Evolutionary conservation across 2,329 filamentous ascomycete species (phyloP).

Genomic region (Aspergillus felis): DNA sequence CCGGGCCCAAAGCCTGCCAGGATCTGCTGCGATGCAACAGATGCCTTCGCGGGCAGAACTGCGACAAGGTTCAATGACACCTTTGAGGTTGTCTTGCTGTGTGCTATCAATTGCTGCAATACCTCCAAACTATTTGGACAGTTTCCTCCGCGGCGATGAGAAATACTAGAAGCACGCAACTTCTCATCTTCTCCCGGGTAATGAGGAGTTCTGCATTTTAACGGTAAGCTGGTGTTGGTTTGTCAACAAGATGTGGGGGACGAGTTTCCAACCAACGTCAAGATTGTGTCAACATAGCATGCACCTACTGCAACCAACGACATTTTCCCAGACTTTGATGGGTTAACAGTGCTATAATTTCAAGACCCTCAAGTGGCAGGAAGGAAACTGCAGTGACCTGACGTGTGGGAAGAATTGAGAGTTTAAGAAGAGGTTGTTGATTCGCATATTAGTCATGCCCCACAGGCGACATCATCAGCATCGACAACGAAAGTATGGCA

Average conservation of each 20-base stretch:
- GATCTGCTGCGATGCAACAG: conserved; percentile 52
- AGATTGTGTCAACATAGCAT: conserved; percentile 68
- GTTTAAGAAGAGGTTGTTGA: conserved; percentile 3
- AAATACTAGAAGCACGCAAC: conserved; percentile 59
- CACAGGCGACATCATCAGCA: conserved; percentile 5
- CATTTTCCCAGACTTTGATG: conserved; percentile 24
- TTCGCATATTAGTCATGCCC: conserved; percentile 21
- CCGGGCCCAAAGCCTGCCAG: conserved; percentile 49
- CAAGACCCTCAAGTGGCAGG: background rate
- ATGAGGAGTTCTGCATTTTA: conserved; percentile 37
- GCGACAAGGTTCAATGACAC: conserved; percentile 37
- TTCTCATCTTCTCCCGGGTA: conserved; percentile 71
- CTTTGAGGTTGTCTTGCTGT: conserved; percentile 3
- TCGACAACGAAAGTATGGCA: background rate
- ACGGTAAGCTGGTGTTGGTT: background rate
- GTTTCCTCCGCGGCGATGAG: conserved; percentile 66
- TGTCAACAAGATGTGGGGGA: conserved; percentile 1
- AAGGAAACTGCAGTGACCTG: background rate
- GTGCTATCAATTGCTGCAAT: conserved; percentile 56
- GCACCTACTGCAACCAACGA: conserved; percentile 63
- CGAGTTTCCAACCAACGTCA: conserved; percentile 48
- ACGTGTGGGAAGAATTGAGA: background rate
- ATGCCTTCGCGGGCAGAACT: conserved; percentile 52
- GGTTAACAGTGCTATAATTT: background rate
- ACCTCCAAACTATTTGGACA: conserved; percentile 69